Evolutionary conservation across 257 asterid species (phyloP), one percentile per base, ranked within the genome.

Genomic region (Forsythia viridissima): DNA sequence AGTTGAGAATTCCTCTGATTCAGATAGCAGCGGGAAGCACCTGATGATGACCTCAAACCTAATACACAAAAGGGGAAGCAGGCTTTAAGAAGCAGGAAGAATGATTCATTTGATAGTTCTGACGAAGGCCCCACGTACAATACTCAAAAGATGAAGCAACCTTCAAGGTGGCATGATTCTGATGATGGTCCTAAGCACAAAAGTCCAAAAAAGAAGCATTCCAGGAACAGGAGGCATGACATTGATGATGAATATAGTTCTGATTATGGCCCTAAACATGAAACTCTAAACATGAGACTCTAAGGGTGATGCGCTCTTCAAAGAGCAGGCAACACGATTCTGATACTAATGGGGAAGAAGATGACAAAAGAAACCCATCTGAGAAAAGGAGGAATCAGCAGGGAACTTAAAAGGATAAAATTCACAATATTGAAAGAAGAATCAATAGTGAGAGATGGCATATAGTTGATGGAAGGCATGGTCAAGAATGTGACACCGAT

Each of bases 301-400:
- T 4, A 24, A 88, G 66, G 70, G 80, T 72, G 39, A 83, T 90
- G 39, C 89, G 79, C 74, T 71, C 68, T 77, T 51, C 78, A 11
- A 83, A 71, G 79, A 79, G 85, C 72, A 76, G 76, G 79, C 88
- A 63, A 7, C 80, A 77, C 63, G 87, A 79, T 81, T 90, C 89
- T 70, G 91, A 86, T 61, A 74, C 80, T 75, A 80, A 79, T 68
- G 8, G 57, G 85, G 79, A 69, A 51, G 78, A 79, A 70, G 84
- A 30, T 30, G 34, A 71, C 69, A 81, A 65, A 48, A 78, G 73
- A 76, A 70, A 70, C 34, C 65, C 39, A 67, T 67, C 79, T 4
- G 69, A 71, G 77, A 76, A 69, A 37, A 44, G 68, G 72, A 77
- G 43, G 71, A 79, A 46, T 80, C 81, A 80, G 34, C 80, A 38